phyloP scores from a whole-genome alignment of 106 monocot species.

The Ottelia alismoides region DNA sequence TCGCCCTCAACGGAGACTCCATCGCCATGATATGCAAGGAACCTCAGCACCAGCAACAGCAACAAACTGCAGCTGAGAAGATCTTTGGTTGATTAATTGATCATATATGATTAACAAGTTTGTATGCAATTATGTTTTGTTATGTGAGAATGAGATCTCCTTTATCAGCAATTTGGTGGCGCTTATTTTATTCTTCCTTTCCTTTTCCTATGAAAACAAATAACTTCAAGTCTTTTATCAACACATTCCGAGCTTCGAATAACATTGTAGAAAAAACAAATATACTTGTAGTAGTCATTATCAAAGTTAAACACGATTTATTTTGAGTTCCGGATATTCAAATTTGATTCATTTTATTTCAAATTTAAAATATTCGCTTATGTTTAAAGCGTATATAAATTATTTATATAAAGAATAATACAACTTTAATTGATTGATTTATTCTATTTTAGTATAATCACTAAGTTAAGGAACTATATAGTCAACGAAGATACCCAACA shows the following conservation, averaged over 20 bases:
- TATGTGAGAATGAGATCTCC: neutral
- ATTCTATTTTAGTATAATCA: neutral
- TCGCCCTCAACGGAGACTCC: constrained; percentile 12
- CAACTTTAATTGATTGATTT: neutral
- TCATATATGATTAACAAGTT: neutral
- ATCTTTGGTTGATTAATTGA: neutral
- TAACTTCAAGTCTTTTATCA: neutral
- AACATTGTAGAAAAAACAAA: neutral
- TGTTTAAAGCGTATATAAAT: neutral
- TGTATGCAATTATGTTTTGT: neutral
- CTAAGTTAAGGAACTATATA: neutral
- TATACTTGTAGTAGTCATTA: neutral
- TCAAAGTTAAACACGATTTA: neutral
- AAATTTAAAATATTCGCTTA: neutral
- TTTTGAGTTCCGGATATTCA: too few relatives aligned
- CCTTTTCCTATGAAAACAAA: neutral
- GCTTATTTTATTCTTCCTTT: neutral
- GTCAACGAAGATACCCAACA: neutral
- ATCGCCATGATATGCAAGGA: constrained; percentile 11
- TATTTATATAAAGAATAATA: too few relatives aligned
- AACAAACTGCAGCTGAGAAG: too few relatives aligned
- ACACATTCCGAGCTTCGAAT: neutral
- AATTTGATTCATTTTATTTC: too few relatives aligned
- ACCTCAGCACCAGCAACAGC: too few relatives aligned
- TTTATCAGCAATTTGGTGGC: neutral